Conservation (phyloP, 2,329 filamentous ascomycete genomes). For the Colletotrichum brevisporum region DNA sequence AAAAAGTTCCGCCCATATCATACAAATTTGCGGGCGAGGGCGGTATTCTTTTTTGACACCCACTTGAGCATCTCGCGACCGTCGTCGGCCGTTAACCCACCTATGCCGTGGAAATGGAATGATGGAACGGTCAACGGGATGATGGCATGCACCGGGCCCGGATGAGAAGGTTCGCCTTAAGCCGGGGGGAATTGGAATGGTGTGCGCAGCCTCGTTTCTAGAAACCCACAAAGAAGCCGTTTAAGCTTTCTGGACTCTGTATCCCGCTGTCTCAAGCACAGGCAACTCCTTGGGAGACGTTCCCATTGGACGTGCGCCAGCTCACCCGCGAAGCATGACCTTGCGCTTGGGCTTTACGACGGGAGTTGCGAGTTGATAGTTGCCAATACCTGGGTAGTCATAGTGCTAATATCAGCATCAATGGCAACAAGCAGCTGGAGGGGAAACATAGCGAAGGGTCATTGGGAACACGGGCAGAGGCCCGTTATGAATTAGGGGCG, state of each 20-base stretch:
- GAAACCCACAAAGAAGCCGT: slow-evolving; percentile 12
- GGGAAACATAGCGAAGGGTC: too few species aligned
- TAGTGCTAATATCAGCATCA: too few species aligned
- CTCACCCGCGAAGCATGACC: background rate
- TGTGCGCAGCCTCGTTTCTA: background rate
- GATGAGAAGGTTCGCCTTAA: background rate
- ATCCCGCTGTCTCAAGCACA: background rate
- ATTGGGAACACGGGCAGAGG: too few species aligned
- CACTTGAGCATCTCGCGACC: background rate
- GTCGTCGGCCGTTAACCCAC: background rate
- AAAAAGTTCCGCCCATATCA: too few species aligned
- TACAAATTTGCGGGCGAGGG: too few species aligned
- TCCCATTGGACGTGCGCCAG: background rate
- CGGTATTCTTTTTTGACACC: too few species aligned
- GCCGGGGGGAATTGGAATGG: background rate
- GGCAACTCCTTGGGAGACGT: too few species aligned
- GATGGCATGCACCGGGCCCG: too few species aligned
- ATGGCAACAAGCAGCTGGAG: too few species aligned
- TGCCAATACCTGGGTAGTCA: too few species aligned
- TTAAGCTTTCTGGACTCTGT: slow-evolving; percentile 18
- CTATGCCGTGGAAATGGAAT: background rate
- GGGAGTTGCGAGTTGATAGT: too few species aligned
- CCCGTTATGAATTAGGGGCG: too few species aligned
- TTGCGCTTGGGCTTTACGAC: background rate
- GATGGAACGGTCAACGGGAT: background rate